These are phyloP conservation scores for Turritis glabra DNA, from an alignment of 345 rosid species.

Conservation along the genomic window DNA sequence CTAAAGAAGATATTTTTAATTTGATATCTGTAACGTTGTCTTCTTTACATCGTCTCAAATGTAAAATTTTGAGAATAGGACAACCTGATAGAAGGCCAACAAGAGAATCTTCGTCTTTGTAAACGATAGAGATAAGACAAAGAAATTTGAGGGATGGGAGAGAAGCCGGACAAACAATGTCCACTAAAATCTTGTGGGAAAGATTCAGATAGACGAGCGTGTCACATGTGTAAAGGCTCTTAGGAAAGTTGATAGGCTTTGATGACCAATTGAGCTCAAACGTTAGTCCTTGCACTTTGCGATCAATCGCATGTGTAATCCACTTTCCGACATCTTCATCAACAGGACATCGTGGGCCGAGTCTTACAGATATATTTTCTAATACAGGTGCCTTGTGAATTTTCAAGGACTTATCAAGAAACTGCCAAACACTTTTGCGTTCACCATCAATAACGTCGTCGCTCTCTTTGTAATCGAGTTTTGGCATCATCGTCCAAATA, in stretches of 20 bases:
- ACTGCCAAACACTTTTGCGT: background rate
- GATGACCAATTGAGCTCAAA: background rate
- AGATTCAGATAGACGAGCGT: background rate
- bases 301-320: background rate
- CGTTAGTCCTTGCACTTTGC: background rate
- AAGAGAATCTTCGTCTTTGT: background rate
- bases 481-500: background rate
- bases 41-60: background rate
- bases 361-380: background rate
- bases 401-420: background rate
- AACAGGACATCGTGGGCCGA: background rate
- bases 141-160: background rate
- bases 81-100: background rate
- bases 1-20: background rate
- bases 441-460: no score
- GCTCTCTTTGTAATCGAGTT: background rate
- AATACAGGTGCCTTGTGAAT: background rate
- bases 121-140: background rate
- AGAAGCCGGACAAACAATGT: background rate
- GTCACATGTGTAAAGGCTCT: background rate
- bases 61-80: background rate
- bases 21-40: background rate
- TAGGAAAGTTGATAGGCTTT: background rate
- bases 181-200: background rate
- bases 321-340: background rate